These are phyloP conservation scores for Metrosideros polymorpha DNA, from an alignment of 441 rosid species.

Conservation along the genomic window DNA sequence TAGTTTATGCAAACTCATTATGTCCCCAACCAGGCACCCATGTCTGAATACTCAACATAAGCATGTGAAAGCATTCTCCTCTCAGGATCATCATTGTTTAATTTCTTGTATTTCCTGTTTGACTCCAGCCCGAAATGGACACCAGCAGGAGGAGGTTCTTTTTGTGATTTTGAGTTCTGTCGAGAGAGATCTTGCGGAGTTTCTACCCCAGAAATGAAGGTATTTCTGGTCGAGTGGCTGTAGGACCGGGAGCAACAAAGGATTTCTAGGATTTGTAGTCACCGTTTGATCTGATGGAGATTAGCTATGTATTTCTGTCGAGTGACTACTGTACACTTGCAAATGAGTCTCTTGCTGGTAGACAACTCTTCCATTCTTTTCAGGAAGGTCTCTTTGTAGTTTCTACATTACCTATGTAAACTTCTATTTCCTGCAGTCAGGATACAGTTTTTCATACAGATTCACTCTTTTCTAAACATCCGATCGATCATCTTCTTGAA, in stretches of 20 bases:
- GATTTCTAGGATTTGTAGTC: not conserved
- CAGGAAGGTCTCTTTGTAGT: not conserved
- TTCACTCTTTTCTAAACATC: not conserved
- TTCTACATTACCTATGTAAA: not conserved
- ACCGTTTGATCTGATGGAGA: not conserved
- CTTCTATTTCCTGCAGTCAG: not conserved
- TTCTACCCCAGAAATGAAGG: not conserved
- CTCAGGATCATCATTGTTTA: not conserved
- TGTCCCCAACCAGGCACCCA: not conserved
- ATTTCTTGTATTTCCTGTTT: constrained; percentile 1
- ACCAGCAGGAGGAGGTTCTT: constrained; percentile 93
- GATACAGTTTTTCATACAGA: not conserved
- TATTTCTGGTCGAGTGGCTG: not conserved
- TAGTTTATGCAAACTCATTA: not conserved
- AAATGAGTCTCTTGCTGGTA: not conserved
- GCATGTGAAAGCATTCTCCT: not conserved
- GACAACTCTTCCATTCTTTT: not conserved
- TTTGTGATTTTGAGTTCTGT: constrained; percentile 30
- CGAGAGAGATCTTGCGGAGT: not conserved
- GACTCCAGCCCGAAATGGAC: constrained; percentile 81
- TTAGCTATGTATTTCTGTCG: not conserved
- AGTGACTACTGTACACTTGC: not conserved
- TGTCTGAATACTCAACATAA: not conserved
- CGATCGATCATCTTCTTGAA: not conserved
- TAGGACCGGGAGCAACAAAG: not conserved